Conservation (phyloP, 805 yeast species). For the Nakazawaea wyomingensis region DNA sequence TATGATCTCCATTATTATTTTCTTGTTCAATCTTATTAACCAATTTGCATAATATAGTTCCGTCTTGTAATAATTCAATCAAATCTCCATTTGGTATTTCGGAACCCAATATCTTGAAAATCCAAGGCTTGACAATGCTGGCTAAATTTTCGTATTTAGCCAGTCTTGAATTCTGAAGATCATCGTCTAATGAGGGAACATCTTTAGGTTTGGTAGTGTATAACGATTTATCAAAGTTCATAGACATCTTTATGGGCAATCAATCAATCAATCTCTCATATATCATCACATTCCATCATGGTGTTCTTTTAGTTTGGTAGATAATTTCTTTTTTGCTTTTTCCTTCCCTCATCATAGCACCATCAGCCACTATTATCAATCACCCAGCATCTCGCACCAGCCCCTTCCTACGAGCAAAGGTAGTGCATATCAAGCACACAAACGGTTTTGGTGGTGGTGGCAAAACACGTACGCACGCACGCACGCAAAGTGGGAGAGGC, state of each 20-base stretch:
- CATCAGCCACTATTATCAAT: no score
- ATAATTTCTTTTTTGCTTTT: no score
- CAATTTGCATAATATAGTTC: slow-evolving; percentile 47
- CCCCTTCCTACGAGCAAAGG: no score
- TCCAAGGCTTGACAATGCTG: slow-evolving; percentile 44
- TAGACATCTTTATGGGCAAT: no score
- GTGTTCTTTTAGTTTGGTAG: no score
- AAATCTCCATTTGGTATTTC: slow-evolving; percentile 36
- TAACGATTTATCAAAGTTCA: slow-evolving; percentile 16
- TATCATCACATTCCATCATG: no score
- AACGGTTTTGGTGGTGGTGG: background rate
- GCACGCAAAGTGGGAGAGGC: no score
- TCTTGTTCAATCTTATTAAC: slow-evolving; percentile 32
- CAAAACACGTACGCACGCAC: no score
- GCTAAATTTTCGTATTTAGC: slow-evolving; percentile 42
- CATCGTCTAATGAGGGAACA: slow-evolving; percentile 61
- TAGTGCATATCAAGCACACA: no score
- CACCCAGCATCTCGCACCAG: no score
- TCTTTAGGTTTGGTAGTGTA: slow-evolving; percentile 21
- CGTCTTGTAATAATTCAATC: slow-evolving; percentile 55
- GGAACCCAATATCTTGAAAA: slow-evolving; percentile 33
- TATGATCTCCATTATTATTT: slow-evolving; percentile 16
- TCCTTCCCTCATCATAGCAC: no score
- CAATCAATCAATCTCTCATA: no score
- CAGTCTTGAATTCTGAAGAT: slow-evolving; percentile 43